Evolutionary conservation across 2,329 filamentous ascomycete species (phyloP).

Genomic region (Emmonsiellopsis sp.): DNA sequence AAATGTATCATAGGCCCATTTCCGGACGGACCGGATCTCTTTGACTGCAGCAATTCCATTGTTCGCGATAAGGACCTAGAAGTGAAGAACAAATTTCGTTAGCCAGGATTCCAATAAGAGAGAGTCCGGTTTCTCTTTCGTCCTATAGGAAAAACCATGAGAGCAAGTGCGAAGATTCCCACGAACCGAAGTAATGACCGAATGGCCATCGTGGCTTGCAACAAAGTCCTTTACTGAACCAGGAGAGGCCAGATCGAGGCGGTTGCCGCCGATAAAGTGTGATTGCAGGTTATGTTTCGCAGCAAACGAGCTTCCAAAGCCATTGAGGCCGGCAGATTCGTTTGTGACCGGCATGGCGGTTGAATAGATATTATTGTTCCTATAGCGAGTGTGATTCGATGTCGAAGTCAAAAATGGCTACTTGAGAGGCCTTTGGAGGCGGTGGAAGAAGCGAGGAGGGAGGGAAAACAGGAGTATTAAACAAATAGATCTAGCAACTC

Average conservation of each 20-base stretch:
- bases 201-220: slow-evolving; percentile 79
- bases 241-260: slow-evolving; percentile 68
- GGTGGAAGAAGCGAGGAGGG: background rate
- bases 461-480: background rate
- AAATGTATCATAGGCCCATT: slow-evolving; percentile 99
- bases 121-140: background rate
- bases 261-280: slow-evolving; percentile 96
- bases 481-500: background rate
- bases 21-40: slow-evolving; percentile 96
- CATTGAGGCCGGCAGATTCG: slow-evolving; percentile 36
- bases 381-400: background rate
- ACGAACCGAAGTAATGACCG: slow-evolving; percentile 92
- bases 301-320: slow-evolving; percentile 57
- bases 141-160: background rate
- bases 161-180: slow-evolving; percentile 8
- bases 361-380: background rate
- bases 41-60: slow-evolving; percentile 99
- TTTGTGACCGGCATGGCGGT: slow-evolving; percentile 34
- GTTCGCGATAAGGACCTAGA: slow-evolving; percentile 93
- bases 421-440: background rate
- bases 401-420: slow-evolving; percentile 1
- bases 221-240: slow-evolving; percentile 97
- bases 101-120: background rate
- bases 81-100: background rate
- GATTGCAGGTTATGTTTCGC: slow-evolving; percentile 74